These are phyloP conservation scores for Chlorencoelia australis DNA, from an alignment of 2,329 filamentous ascomycete genomes.

Conservation along the genomic window DNA sequence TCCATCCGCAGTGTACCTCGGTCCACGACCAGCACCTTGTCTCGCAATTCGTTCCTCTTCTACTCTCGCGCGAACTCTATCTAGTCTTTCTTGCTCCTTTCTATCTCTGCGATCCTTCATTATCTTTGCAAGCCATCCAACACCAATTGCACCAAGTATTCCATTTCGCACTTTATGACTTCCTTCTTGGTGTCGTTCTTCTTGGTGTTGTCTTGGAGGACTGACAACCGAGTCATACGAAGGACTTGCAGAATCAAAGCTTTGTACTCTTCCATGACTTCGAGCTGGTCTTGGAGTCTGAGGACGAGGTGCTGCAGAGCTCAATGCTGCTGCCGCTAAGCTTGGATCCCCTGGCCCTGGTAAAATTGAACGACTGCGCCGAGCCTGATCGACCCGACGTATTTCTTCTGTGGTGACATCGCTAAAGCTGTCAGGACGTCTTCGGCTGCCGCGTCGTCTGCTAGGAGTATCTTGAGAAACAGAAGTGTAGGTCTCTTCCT, in stretches of 20 bases:
- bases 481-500: conserved; percentile 50
- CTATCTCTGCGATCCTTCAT: conserved; percentile 46
- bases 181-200: conserved; percentile 3
- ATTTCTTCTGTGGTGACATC: conserved; percentile 34
- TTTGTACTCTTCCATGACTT: conserved; percentile 36
- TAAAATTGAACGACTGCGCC: conserved; percentile 31
- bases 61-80: conserved; percentile 30
- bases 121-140: conserved; percentile 59
- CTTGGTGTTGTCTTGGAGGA: conserved; percentile 37
- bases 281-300: conserved; percentile 29
- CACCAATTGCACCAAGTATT: conserved; percentile 49
- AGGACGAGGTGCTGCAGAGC: conserved; percentile 35
- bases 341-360: conserved; percentile 37
- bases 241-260: conserved; percentile 40
- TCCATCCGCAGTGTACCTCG: conserved; percentile 62
- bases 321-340: conserved; percentile 36
- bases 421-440: conserved; percentile 30
- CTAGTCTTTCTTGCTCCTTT: conserved; percentile 28
- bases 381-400: conserved; percentile 20
- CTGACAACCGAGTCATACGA: conserved; percentile 45
- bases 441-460: conserved; percentile 33
- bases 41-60: conserved; percentile 37
- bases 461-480: conserved; percentile 52
- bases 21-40: conserved; percentile 46
- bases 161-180: conserved; percentile 31